Conservation (phyloP, 768 basidiomycete genomes). For the Rickenella mellea region DNA sequence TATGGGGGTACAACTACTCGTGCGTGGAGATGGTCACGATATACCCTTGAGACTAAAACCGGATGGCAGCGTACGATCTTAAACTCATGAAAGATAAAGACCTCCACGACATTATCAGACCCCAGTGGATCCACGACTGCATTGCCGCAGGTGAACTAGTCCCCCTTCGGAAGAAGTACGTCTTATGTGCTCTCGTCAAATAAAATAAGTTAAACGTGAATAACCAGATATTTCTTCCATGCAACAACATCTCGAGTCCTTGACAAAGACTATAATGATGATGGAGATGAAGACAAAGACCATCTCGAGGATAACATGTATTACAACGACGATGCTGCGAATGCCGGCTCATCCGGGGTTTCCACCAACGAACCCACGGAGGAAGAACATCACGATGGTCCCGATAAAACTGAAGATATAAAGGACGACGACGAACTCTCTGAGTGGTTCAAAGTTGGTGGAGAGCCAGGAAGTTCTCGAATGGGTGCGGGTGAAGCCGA, state of each 20-base stretch:
- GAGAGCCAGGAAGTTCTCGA: constrained; percentile 17
- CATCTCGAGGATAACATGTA: constrained; percentile 7
- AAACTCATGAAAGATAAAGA: constrained; percentile 64
- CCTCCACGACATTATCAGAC: constrained; percentile 62
- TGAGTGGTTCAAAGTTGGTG: constrained; percentile 55
- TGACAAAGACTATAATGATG: constrained; percentile 42
- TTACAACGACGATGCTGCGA: constrained; percentile 13
- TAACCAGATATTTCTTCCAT: constrained; percentile 67
- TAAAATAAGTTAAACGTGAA: neutral
- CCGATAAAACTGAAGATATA: no score
- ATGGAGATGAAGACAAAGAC: constrained; percentile 22
- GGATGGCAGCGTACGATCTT: constrained; percentile 52
- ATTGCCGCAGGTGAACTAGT: constrained; percentile 45
- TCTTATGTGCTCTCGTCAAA: neutral
- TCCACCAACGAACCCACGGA: constrained; percentile 12
- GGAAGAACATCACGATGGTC: no score
- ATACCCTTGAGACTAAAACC: neutral
- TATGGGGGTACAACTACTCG: constrained; percentile 65
- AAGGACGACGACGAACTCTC: constrained; percentile 30
- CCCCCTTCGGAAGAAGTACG: constrained; percentile 62
- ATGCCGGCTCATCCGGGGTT: constrained; percentile 4
- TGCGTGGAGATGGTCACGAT: constrained; percentile 24
- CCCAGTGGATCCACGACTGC: constrained; percentile 77
- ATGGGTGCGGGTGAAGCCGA: constrained; percentile 31
- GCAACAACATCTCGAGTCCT: constrained; percentile 43